phyloP scores from a whole-genome alignment of 108 stramenopile genomes.

The Phaeodactylum tricornutum region DNA sequence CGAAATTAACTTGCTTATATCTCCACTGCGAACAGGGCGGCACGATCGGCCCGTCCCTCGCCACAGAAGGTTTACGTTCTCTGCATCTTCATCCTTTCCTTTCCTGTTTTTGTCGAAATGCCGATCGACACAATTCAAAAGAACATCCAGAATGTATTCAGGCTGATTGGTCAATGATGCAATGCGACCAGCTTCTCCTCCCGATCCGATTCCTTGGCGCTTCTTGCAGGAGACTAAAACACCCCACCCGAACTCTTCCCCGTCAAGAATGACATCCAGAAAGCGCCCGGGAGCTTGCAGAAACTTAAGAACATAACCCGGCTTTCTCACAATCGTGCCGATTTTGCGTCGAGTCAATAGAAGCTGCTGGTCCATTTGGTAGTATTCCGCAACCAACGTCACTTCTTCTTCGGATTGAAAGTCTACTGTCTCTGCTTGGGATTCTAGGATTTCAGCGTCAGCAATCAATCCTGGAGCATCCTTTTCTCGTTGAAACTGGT shows the following conservation, averaged over 20 bases:
- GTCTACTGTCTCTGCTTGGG: conserved; percentile 54
- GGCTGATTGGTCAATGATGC: conserved; percentile 41
- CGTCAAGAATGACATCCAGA: conserved; percentile 68
- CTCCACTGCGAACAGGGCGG: conserved; percentile 34
- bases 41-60: conserved; percentile 52
- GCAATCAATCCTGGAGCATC: conserved; percentile 77
- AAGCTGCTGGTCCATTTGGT: conserved; percentile 74
- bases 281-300: conserved; percentile 78
- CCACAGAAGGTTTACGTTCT: conserved; percentile 62
- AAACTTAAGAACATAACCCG: conserved; percentile 86
- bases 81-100: conserved; percentile 48
- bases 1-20: conserved; percentile 45
- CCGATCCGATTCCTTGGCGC: conserved; percentile 54
- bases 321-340: conserved; percentile 67
- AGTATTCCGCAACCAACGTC: conserved; percentile 67
- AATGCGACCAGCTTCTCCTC: conserved; percentile 53
- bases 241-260: conserved; percentile 87
- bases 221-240: conserved; percentile 60
- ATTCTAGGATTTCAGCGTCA: conserved; percentile 54
- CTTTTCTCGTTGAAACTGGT: conserved; percentile 78
- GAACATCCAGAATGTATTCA: conserved; percentile 64
- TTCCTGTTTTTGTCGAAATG: conserved; percentile 47
- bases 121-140: conserved; percentile 52
- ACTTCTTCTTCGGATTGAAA: conserved; percentile 42
- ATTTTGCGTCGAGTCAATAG: conserved; percentile 64